These are phyloP conservation scores for Cucumis melo DNA, from an alignment of 306 rosid genomes.

Conservation along the genomic window DNA sequence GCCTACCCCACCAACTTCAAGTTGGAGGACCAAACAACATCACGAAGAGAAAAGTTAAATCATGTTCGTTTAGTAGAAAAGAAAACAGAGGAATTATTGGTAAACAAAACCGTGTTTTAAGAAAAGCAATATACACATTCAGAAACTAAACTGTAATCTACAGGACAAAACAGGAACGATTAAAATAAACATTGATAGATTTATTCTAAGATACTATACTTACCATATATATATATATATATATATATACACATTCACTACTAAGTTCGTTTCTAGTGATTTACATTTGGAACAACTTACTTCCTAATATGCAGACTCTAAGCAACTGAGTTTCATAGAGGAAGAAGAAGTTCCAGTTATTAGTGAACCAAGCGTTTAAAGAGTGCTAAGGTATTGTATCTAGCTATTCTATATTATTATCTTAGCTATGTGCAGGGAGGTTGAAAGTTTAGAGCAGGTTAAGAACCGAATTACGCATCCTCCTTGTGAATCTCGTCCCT, in stretches of 20 bases:
- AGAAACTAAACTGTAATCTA: background rate
- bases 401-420: background rate
- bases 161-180: background rate
- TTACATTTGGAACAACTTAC: background rate
- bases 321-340: background rate
- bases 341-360: background rate
- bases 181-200: background rate
- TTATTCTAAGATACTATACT: background rate
- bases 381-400: background rate
- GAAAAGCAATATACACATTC: background rate
- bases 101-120: background rate
- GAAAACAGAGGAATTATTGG: background rate
- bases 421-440: background rate
- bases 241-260: background rate
- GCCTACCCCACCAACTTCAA: too few species aligned
- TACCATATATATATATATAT: background rate
- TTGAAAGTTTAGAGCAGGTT: background rate
- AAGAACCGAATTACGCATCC: background rate
- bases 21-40: too few species aligned
- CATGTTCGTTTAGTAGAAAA: background rate
- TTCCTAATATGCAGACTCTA: background rate
- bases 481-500: background rate
- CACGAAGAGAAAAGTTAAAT: background rate
- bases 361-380: background rate
- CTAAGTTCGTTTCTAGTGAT: background rate